phyloP scores from a whole-genome alignment of 305 asterid species.

The Galium porrigens region DNA sequence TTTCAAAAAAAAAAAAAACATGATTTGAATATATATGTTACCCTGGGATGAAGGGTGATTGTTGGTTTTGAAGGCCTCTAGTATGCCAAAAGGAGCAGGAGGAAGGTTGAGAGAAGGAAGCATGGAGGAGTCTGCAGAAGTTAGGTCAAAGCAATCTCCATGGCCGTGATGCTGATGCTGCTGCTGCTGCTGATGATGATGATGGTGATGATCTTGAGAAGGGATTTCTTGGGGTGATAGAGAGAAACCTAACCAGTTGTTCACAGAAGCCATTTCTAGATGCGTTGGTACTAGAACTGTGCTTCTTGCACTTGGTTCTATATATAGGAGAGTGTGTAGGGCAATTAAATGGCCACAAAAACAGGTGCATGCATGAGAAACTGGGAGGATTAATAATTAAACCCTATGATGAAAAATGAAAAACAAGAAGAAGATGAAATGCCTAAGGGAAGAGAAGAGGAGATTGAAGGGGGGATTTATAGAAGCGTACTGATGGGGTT shows the following conservation, averaged over 20 bases:
- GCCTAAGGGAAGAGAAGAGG: conserved; percentile 18
- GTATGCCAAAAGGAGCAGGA: conserved; percentile 29
- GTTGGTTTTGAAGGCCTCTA: conserved; percentile 39
- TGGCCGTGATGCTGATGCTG: not conserved
- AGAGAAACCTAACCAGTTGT: conserved; percentile 71
- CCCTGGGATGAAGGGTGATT: conserved; percentile 31
- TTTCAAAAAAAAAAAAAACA: too few relatives aligned
- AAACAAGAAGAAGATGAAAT: conserved; percentile 23
- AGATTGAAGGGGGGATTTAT: conserved; percentile 29
- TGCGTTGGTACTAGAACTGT: not conserved
- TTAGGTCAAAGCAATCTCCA: conserved; percentile 38
- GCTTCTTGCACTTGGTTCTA: not conserved
- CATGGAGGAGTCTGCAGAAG: conserved; percentile 26
- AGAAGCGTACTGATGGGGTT: conserved; percentile 19
- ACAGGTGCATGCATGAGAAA: conserved; percentile 36
- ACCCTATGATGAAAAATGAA: not conserved
- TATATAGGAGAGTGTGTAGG: not conserved
- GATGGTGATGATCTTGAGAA: conserved; percentile 17
- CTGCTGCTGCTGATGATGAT: not conserved
- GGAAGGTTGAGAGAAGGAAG: conserved; percentile 45
- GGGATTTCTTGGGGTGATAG: conserved; percentile 42
- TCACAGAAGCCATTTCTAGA: conserved; percentile 35
- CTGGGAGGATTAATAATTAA: conserved; percentile 10
- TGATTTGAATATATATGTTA: not conserved
- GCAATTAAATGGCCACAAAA: conserved; percentile 6